Base-by-base conservation (phyloP, 2,329 filamentous ascomycete species). In the Fusarium kyushuense region DNA sequence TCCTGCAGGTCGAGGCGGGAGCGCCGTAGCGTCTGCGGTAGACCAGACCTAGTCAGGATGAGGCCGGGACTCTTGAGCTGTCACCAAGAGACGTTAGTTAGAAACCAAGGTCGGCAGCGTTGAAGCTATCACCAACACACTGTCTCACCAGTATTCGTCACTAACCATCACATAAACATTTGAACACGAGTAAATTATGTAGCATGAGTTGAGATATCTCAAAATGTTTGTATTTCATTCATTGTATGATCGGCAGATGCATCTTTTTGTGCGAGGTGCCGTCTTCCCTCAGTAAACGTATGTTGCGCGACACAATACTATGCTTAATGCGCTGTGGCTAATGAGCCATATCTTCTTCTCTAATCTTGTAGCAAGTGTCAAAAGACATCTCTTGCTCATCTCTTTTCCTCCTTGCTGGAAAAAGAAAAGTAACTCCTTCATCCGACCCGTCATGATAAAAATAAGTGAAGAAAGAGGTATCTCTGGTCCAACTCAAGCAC, bases 221-320 rank as follows among this genome's bases (percentile, higher is more conserved):
- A 57, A 56, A 52, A 27, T 16, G 43, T 29, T 59, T 33, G 16
- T 69, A 35, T 53, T 60, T 67, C 57, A 67, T 70, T 69, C 66
- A 70, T 70, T 59, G 58, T 42, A 59, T 67, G 58, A 70, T 63
- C 62, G 62, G 54, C 66, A 70, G 35, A 63, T 63, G 66, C 62
- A 69, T 66, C 63, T 42, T 53, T 41, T 42, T 48, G 46, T 59
- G 57, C 62, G 25, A 69, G 49, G 66, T 69, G 54, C 66, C 57
- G 47, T 70, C 58, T 67, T 69, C 62, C 66, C 57, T 69, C 54
- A 53, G 54, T 59, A 59, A 68, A 69, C 66, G 66, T 69, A 69
- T 70, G 58, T 63, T 66, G 65, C 65, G 65, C 65, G 35, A 46
- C 40, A 40, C n/a, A 35, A 54, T 35, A 30, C 51, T 19, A 41